phyloP scores from a whole-genome alignment of 2,329 filamentous ascomycete genomes.

The Alternaria ethzedia region DNA sequence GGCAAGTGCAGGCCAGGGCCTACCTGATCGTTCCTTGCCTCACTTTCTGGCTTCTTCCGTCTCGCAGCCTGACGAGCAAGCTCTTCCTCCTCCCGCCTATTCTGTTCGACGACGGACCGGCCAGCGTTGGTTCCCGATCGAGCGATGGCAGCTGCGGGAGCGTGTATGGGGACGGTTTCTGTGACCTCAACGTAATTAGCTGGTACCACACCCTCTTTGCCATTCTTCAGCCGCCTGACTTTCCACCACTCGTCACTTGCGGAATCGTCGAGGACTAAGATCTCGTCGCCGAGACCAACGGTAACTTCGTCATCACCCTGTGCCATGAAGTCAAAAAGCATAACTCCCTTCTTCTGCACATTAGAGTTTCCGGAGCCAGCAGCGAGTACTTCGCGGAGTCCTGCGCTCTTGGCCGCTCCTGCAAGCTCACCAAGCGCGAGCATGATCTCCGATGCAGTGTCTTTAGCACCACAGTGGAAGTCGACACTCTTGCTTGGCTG shows the following conservation, averaged over 20 bases:
- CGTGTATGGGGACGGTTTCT: constrained; percentile 64
- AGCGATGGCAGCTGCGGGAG: constrained; percentile 55
- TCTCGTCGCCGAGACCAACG: constrained; percentile 87
- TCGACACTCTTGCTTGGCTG: constrained; percentile 93
- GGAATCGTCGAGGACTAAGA: constrained; percentile 84
- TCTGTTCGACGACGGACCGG: constrained; percentile 77
- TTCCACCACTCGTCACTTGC: constrained; percentile 99
- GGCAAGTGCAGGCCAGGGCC: constrained; percentile 77
- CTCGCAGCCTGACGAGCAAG: constrained; percentile 80
- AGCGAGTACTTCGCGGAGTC: constrained; percentile 82
- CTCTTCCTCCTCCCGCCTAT: constrained; percentile 78
- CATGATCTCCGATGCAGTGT: constrained; percentile 94
- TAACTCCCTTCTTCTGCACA: constrained; percentile 78
- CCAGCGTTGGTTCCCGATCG: constrained; percentile 65
- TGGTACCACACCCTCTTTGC: constrained; percentile 93
- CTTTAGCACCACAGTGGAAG: constrained; percentile 96
- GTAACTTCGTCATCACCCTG: constrained; percentile 97
- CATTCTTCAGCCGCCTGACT: constrained; percentile 86
- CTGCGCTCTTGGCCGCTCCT: constrained; percentile 82
- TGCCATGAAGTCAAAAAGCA: constrained; percentile 95
- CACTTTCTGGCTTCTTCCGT: constrained; percentile 62
- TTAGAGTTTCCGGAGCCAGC: constrained; percentile 69
- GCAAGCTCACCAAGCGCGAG: constrained; percentile 85
- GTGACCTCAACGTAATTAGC: constrained; percentile 94
- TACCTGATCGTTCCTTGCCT: constrained; percentile 70